Evolutionary conservation across 2,329 filamentous ascomycete species (phyloP).

Genomic region (Diplodia scrobiculata): DNA sequence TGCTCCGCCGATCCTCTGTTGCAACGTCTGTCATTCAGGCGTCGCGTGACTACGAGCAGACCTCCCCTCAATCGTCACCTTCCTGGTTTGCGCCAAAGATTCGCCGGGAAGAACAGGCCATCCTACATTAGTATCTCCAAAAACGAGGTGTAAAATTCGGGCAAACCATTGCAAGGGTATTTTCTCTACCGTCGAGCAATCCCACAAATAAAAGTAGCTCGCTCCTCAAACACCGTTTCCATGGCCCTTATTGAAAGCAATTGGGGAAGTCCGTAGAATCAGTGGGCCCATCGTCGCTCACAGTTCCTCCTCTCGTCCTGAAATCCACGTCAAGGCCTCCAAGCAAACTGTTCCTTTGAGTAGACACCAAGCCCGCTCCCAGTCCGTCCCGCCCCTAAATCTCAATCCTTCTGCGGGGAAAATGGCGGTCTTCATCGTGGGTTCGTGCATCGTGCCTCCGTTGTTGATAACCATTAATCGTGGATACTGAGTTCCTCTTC

Average conservation of each 20-base stretch:
- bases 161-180: constrained; percentile 14
- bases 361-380: background rate
- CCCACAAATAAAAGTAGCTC: background rate
- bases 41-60: background rate
- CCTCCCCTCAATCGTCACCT: background rate
- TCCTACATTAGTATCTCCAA: background rate
- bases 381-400: background rate
- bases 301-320: background rate
- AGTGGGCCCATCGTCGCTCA: background rate
- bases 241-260: constrained; percentile 14
- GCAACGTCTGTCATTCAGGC: background rate
- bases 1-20: background rate
- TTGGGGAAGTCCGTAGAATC: background rate
- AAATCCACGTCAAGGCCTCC: background rate
- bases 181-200: constrained; percentile 17
- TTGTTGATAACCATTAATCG: constrained; percentile 13
- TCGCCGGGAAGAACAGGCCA: background rate
- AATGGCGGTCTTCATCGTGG: constrained; percentile 2
- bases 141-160: background rate
- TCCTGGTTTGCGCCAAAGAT: background rate
- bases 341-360: background rate
- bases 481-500: background rate
- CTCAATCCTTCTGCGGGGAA: background rate
- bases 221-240: constrained; percentile 10
- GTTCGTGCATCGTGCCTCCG: background rate